Percentiles rank a stretch among this genome's conserved stretches.
phyloP scores from a whole-genome alignment of 805 yeast species.

The Candida glaebosa region DNA sequence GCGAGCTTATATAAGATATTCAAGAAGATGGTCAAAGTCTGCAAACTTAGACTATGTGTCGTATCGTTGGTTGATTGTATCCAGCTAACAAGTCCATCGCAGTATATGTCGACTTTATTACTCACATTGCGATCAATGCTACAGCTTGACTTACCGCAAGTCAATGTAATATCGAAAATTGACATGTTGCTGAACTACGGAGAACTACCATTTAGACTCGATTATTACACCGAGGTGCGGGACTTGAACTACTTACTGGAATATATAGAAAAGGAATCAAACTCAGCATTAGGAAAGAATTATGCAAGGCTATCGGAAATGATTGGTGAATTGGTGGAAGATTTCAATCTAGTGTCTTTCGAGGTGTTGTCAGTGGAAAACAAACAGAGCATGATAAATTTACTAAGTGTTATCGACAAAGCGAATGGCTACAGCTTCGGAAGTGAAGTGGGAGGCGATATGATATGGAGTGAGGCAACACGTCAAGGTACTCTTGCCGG shows the following conservation, averaged over 20 bases:
- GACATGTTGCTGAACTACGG: constrained; percentile 79
- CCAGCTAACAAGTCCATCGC: constrained; percentile 82
- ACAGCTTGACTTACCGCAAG: constrained; percentile 87
- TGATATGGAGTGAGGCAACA: constrained; percentile 95
- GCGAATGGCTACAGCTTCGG: constrained; percentile 95
- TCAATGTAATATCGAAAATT: constrained; percentile 88
- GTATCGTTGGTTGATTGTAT: constrained; percentile 82
- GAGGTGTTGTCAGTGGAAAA: constrained; percentile 91
- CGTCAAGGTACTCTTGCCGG: constrained; percentile 65
- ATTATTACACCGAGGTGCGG: constrained; percentile 90
- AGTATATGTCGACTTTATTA: constrained; percentile 76
- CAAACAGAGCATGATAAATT: constrained; percentile 83
- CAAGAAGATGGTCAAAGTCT: constrained; percentile 47
- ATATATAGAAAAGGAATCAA: constrained; percentile 66
- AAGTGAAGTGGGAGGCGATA: constrained; percentile 93
- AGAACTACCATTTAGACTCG: constrained; percentile 73
- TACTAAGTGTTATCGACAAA: constrained; percentile 76
- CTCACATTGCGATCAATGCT: constrained; percentile 88
- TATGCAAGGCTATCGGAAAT: constrained; percentile 69
- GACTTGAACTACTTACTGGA: constrained; percentile 72
- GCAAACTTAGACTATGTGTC: constrained; percentile 75
- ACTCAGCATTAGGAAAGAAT: constrained; percentile 55
- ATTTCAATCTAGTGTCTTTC: constrained; percentile 81
- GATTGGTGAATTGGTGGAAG: constrained; percentile 80
- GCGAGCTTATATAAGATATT: constrained; percentile 69